A percentile compares a stretch with the other conserved stretches of the same genome.
These are phyloP conservation scores for Theobroma grandiflorum DNA, from an alignment of 441 rosid species.

Conservation along the genomic window DNA sequence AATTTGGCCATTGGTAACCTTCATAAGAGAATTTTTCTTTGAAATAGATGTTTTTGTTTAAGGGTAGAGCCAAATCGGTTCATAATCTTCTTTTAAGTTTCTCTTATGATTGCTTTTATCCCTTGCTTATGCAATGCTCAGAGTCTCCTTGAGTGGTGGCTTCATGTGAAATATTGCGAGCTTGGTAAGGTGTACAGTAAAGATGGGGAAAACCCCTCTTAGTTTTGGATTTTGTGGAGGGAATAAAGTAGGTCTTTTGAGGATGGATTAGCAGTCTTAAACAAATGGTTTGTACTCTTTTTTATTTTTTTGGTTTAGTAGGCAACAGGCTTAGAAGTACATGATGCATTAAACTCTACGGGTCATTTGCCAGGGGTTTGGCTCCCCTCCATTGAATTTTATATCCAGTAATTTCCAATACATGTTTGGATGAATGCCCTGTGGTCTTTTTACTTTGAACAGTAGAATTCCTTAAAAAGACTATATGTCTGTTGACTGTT, in stretches of 20 bases:
- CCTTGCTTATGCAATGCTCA: neutral
- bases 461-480: no score
- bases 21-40: neutral
- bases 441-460: no score
- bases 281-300: neutral
- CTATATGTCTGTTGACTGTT: no score
- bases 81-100: slow-evolving; percentile 4
- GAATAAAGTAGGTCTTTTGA: neutral
- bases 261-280: neutral
- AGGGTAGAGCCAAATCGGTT: neutral
- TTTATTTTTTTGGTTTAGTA: neutral
- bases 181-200: neutral
- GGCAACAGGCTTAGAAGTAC: neutral
- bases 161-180: neutral
- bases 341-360: neutral
- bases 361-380: no score
- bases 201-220: neutral
- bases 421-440: no score
- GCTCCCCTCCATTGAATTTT: no score
- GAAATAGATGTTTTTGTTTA: neutral
- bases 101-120: neutral
- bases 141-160: neutral
- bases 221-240: neutral
- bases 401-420: no score
- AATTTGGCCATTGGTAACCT: neutral